Evolutionary conservation across 495 filamentous ascomycete genomes (phyloP).

Genomic region (Xeromyces bisporus): DNA sequence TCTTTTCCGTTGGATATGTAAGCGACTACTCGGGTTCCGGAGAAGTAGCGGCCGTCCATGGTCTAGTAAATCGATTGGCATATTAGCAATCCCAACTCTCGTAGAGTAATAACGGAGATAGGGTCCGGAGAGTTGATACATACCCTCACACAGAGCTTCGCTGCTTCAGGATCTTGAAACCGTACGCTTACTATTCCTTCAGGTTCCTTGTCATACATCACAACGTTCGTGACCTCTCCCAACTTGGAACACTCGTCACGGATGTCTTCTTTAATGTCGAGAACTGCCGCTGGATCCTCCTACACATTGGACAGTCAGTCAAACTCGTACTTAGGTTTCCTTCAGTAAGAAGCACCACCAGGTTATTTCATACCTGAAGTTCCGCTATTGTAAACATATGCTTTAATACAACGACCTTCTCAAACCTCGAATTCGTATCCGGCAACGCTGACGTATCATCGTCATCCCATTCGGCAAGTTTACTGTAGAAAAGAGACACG

Average conservation of each 20-base stretch:
- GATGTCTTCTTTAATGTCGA: constrained; percentile 91
- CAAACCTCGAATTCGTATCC: constrained; percentile 43
- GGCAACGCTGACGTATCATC: constrained; percentile 49
- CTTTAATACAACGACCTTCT: constrained; percentile 73
- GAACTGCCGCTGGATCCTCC: constrained; percentile 64
- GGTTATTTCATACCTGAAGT: constrained; percentile 35
- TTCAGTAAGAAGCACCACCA: no score
- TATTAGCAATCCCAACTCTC: no score
- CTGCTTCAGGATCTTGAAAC: constrained; percentile 52
- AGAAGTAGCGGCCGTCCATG: constrained; percentile 75
- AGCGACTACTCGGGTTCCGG: constrained; percentile 53
- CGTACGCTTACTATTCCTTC: constrained; percentile 75
- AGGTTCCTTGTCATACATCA: constrained; percentile 75
- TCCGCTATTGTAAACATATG: constrained; percentile 89
- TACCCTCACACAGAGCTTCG: constrained; percentile 53
- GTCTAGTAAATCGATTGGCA: constrained; percentile 16
- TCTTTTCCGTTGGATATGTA: constrained; percentile 60
- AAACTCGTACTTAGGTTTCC: no score
- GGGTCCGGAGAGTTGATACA: constrained; percentile 3
- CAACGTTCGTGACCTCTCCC: constrained; percentile 76
- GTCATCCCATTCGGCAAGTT: constrained; percentile 87
- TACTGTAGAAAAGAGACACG: no score
- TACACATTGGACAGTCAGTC: constrained; percentile 10
- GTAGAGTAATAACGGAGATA: no score
- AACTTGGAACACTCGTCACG: constrained; percentile 76